Evolutionary conservation across 805 yeast species (phyloP).

Genomic region (Diddensiella transvaalensis): DNA sequence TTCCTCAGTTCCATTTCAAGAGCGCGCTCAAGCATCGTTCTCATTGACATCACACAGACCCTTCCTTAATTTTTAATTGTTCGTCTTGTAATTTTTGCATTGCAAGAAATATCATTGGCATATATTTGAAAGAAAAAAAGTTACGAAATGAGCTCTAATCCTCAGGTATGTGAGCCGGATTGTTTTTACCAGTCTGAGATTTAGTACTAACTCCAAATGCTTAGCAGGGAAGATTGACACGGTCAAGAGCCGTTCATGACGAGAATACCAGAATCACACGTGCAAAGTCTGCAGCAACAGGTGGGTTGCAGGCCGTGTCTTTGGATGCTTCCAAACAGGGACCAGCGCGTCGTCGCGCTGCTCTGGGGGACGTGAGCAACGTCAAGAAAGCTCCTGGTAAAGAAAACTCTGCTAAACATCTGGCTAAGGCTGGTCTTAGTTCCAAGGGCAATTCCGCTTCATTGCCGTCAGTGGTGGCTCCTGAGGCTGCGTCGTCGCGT

Average conservation of each 20-base stretch:
- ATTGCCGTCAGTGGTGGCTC: neutral
- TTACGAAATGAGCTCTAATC: neutral
- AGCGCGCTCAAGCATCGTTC: too few species aligned
- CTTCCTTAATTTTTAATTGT: too few species aligned
- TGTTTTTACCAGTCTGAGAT: neutral
- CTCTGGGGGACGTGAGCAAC: constrained; percentile 35
- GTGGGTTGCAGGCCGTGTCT: constrained; percentile 10
- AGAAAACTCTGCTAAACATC: neutral
- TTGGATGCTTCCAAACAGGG: constrained; percentile 4
- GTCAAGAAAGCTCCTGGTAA: constrained; percentile 19
- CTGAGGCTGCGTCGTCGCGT: neutral
- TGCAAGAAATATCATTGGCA: neutral
- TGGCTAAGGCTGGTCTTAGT: neutral
- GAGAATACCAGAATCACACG: constrained; percentile 13
- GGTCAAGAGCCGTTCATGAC: constrained; percentile 8
- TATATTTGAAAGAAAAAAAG: neutral
- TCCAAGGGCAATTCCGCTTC: neutral
- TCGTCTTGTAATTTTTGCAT: neutral
- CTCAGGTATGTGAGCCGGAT: neutral
- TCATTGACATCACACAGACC: too few species aligned
- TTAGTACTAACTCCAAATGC: too few species aligned
- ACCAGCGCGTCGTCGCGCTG: constrained; percentile 31
- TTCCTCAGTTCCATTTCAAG: too few species aligned
- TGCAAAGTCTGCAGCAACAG: constrained; percentile 18
- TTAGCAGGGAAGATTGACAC: constrained; percentile 4